Conservation (phyloP, 352 stramenopile genomes). For the Pythium brachiatum region DNA sequence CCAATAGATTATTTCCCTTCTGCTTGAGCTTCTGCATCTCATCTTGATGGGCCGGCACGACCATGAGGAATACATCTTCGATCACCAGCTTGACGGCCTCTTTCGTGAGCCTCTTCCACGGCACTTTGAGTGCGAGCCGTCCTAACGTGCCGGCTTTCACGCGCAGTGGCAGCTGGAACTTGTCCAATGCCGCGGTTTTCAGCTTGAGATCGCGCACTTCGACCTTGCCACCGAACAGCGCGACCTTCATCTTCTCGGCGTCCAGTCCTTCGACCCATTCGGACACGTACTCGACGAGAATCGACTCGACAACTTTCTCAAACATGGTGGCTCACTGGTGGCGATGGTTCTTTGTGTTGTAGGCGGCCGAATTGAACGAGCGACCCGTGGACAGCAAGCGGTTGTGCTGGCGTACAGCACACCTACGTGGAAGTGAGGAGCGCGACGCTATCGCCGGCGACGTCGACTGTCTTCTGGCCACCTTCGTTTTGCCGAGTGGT, state of each 20-base stretch:
- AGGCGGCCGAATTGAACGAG: not conserved
- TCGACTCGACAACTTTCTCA: conserved; percentile 81
- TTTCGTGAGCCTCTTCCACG: conserved; percentile 81
- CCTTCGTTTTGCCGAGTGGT: not conserved
- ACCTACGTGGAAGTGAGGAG: not conserved
- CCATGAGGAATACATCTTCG: conserved; percentile 72
- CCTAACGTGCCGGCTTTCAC: conserved; percentile 74
- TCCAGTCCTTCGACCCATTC: conserved; percentile 85
- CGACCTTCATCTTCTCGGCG: conserved; percentile 87
- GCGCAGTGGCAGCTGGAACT: conserved; percentile 75
- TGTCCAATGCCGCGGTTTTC: conserved; percentile 61
- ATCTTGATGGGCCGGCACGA: conserved; percentile 63
- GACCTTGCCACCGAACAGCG: conserved; percentile 78
- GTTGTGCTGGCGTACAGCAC: not conserved
- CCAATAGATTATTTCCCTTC: conserved; percentile 18
- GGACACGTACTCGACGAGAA: conserved; percentile 84
- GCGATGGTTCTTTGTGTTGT: not conserved
- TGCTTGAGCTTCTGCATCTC: conserved; percentile 43
- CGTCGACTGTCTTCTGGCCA: not conserved
- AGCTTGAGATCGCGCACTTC: conserved; percentile 79
- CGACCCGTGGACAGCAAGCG: not conserved
- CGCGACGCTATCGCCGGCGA: not conserved
- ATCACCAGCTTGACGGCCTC: conserved; percentile 74
- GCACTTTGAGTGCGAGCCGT: conserved; percentile 73
- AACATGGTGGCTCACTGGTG: conserved; percentile 49